These are phyloP conservation scores for Hypomontagnella submonticulosa DNA, from an alignment of 495 filamentous ascomycete species.

Conservation along the genomic window DNA sequence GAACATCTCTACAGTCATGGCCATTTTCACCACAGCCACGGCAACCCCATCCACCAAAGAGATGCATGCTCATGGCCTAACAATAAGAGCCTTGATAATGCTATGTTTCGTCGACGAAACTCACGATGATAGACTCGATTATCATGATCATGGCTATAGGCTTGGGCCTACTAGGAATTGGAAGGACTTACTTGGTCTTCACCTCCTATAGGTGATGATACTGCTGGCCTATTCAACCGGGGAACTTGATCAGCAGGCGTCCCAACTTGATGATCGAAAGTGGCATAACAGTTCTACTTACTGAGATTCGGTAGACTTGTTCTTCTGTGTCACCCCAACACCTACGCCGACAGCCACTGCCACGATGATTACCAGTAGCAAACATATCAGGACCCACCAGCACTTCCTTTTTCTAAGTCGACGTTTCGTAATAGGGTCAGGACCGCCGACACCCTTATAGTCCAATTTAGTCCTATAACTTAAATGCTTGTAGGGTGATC, in stretches of 20 bases:
- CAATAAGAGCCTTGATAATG: too few relatives aligned
- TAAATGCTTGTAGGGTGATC: neutral
- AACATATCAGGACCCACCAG: conserved; percentile 22
- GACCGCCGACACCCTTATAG: neutral
- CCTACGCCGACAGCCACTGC: conserved; percentile 33
- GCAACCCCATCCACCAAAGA: too few relatives aligned
- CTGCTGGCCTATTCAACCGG: conserved; percentile 2
- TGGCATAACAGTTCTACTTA: conserved; percentile 1
- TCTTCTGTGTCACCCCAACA: conserved; percentile 36
- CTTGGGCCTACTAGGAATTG: too few relatives aligned
- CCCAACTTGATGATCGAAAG: neutral
- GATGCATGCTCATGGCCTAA: too few relatives aligned
- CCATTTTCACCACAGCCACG: too few relatives aligned
- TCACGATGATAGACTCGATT: too few relatives aligned
- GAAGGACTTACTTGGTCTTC: conserved; percentile 20
- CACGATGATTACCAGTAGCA: conserved; percentile 19
- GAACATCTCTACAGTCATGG: too few relatives aligned
- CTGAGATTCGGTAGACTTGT: conserved; percentile 14
- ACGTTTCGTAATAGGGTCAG: conserved; percentile 7
- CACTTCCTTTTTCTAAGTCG: conserved; percentile 20
- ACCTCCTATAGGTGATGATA: neutral
- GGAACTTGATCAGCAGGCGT: neutral
- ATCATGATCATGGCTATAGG: too few relatives aligned
- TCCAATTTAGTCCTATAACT: neutral
- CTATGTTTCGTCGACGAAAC: too few relatives aligned